Conservation (phyloP, 352 stramenopile species). For the Pythium utonaiense region DNA sequence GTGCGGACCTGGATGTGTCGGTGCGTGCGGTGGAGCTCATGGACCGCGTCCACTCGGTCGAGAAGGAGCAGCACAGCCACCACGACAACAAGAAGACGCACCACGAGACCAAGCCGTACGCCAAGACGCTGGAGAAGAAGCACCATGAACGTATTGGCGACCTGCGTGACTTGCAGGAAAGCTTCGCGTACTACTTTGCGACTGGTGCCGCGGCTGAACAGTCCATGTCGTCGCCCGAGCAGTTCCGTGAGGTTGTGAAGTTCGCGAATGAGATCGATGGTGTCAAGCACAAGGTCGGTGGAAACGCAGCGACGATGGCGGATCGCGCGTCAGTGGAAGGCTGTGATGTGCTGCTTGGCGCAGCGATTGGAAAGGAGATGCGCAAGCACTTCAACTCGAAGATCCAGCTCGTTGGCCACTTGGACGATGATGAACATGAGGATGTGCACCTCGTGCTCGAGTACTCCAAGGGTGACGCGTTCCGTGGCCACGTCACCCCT, state of each 20-base stretch:
- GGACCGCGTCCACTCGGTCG: constrained; percentile 43
- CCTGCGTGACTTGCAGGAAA: constrained; percentile 61
- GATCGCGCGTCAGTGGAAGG: constrained; percentile 65
- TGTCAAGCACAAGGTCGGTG: constrained; percentile 69
- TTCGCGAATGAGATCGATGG: constrained; percentile 52
- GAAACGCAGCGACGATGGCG: constrained; percentile 80
- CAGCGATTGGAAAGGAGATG: constrained; percentile 77
- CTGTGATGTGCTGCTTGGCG: constrained; percentile 65
- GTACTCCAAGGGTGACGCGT: constrained; percentile 63
- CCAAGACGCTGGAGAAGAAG: constrained; percentile 30
- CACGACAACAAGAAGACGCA: constrained; percentile 39
- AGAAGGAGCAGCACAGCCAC: constrained; percentile 33
- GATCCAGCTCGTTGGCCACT: constrained; percentile 63
- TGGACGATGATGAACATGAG: constrained; percentile 58
- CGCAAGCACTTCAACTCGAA: constrained; percentile 53
- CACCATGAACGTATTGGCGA: constrained; percentile 78
- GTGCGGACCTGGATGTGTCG: constrained; percentile 74
- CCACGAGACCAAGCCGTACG: constrained; percentile 12
- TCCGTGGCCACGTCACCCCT: constrained; percentile 55
- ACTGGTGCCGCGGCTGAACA: constrained; percentile 75
- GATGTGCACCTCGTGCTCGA: constrained; percentile 82
- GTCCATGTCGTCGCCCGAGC: constrained; percentile 74
- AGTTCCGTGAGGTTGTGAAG: constrained; percentile 69
- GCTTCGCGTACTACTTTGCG: constrained; percentile 83
- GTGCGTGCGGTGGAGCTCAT: constrained; percentile 77